Evolutionary conservation across 148 eudicot genomes (phyloP).

Genomic region (Bassia scoparia): DNA sequence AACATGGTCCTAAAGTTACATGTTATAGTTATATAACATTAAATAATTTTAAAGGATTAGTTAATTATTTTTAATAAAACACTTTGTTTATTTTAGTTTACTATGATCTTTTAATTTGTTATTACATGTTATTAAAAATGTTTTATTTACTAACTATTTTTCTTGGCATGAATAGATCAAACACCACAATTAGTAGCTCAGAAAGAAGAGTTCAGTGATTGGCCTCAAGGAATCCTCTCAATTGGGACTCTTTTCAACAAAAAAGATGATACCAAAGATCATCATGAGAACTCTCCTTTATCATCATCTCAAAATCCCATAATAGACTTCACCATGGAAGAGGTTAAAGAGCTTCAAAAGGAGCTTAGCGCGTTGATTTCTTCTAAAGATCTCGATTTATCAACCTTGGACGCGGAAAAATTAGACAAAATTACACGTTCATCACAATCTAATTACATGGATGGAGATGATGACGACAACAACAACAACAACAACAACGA

Average conservation of each 20-base stretch:
- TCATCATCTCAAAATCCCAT: constrained; percentile 6
- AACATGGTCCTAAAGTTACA: no score
- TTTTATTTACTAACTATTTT: no score
- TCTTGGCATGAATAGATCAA: constrained; percentile 28
- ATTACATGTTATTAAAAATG: no score
- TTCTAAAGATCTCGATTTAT: constrained; percentile 15
- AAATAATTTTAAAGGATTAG: no score
- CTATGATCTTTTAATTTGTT: no score
- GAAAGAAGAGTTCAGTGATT: constrained; percentile 68
- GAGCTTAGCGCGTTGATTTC: constrained; percentile 33
- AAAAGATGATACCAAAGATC: constrained; percentile 30
- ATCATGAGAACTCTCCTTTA: constrained; percentile 16
- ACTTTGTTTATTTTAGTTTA: no score
- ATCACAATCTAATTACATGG: not conserved
- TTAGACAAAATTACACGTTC: not conserved
- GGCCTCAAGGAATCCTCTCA: constrained; percentile 70
- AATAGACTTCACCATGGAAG: constrained; percentile 35
- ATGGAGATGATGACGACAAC: constrained; percentile 14
- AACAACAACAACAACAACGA: no score
- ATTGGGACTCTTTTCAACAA: constrained; percentile 72
- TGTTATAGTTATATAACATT: not conserved
- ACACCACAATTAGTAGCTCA: constrained; percentile 22
- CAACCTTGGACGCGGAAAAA: constrained; percentile 13
- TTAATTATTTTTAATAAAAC: no score
- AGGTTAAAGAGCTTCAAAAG: constrained; percentile 39